These are phyloP conservation scores for Phytophthora fragariaefolia DNA, from an alignment of 352 stramenopile species.

Conservation along the genomic window DNA sequence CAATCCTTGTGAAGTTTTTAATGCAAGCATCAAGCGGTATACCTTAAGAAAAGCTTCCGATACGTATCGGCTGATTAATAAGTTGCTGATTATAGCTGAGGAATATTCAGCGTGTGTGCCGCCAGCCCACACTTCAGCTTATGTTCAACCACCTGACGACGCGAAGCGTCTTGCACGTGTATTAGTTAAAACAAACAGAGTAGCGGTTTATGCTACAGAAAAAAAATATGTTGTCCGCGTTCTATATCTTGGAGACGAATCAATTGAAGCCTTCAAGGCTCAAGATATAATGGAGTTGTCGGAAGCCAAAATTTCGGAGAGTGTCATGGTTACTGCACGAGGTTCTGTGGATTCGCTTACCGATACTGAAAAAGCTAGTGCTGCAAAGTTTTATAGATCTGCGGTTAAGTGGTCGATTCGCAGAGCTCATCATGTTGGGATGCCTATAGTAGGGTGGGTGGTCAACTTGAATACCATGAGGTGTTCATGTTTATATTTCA, in stretches of 20 bases:
- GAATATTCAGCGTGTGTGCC: neutral
- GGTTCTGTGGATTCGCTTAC: neutral
- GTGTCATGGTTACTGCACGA: neutral
- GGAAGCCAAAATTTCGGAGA: neutral
- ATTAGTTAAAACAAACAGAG: neutral
- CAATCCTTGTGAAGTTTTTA: slow-evolving; percentile 1
- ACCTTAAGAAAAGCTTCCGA: neutral
- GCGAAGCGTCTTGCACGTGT: neutral
- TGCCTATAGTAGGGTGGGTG: slow-evolving; percentile 4
- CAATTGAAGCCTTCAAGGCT: neutral
- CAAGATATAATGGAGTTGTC: neutral
- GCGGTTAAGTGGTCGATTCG: neutral
- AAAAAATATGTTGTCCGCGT: neutral
- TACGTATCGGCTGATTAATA: neutral
- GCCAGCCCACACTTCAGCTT: too few species aligned
- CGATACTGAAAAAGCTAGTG: neutral
- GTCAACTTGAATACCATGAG: neutral
- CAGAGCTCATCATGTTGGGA: slow-evolving; percentile 11
- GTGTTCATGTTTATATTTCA: slow-evolving; percentile 10
- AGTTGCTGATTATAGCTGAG: neutral
- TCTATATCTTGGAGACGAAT: neutral
- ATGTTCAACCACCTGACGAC: neutral
- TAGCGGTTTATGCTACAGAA: neutral
- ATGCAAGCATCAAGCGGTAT: neutral
- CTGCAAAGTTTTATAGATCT: neutral